phyloP scores from a whole-genome alignment of 805 yeast genomes.

The Ogataea sp. region DNA sequence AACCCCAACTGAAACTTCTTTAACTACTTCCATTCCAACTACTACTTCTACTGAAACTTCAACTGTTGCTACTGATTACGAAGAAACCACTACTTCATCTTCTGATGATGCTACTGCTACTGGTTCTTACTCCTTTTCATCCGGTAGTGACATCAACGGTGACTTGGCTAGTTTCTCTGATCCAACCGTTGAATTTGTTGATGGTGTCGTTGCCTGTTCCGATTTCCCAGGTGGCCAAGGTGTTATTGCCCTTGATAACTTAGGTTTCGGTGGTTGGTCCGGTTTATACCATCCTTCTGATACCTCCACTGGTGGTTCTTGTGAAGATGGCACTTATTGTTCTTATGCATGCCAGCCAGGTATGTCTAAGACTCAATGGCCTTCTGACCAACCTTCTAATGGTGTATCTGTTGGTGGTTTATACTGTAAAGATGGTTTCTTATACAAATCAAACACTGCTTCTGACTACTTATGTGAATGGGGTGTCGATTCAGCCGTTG shows the following conservation, averaged over 20 bases:
- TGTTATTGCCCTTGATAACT: constrained; percentile 65
- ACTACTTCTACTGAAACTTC: constrained; percentile 21
- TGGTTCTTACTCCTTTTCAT: constrained; percentile 17
- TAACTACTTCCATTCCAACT: constrained; percentile 15
- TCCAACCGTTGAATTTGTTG: constrained; percentile 59
- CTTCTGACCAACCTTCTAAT: constrained; percentile 52
- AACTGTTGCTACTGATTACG: constrained; percentile 15
- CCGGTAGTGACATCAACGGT: constrained; percentile 37
- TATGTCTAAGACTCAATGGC: constrained; percentile 80
- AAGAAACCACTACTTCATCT: constrained; percentile 19
- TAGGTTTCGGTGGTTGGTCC: constrained; percentile 71
- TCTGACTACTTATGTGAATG: constrained; percentile 53
- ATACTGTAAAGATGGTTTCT: constrained; percentile 47
- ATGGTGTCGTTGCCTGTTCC: constrained; percentile 62
- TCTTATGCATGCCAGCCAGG: constrained; percentile 76
- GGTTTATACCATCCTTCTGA: constrained; percentile 46
- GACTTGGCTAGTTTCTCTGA: constrained; percentile 47
- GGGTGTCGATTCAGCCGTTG: constrained; percentile 50
- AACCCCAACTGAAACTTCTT: constrained; percentile 12
- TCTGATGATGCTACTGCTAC: constrained; percentile 25
- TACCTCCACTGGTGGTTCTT: constrained; percentile 43
- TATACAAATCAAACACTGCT: constrained; percentile 51
- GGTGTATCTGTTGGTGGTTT: constrained; percentile 73
- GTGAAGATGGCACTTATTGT: constrained; percentile 64
- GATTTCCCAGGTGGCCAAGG: constrained; percentile 78